These are phyloP conservation scores for Quercus cerris DNA, from an alignment of 306 rosid genomes.

Conservation along the genomic window DNA sequence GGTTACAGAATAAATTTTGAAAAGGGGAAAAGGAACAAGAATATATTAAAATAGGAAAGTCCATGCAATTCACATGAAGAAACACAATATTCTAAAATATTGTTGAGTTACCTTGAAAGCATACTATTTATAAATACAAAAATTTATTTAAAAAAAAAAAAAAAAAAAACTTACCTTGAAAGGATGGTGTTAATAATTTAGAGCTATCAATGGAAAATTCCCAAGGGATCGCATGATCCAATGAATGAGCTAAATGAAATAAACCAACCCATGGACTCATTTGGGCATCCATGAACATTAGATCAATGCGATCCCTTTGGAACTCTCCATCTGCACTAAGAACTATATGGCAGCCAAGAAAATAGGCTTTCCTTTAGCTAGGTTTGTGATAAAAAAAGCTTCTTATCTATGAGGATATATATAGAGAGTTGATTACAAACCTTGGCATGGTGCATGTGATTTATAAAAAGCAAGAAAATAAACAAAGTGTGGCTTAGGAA, in stretches of 20 bases:
- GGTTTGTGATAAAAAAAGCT: neutral
- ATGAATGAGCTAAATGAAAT: neutral
- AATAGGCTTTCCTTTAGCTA: neutral
- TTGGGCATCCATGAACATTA: conserved; percentile 8
- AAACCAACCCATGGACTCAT: neutral
- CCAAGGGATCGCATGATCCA: conserved; percentile 81
- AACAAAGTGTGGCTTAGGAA: neutral
- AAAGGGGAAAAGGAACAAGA: too few relatives aligned
- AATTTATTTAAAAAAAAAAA: too few relatives aligned
- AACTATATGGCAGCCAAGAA: neutral
- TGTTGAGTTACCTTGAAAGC: too few relatives aligned
- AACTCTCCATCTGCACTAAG: conserved; percentile 65
- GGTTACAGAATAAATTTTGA: too few relatives aligned
- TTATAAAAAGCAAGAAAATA: conserved; percentile 22
- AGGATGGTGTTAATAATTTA: neutral
- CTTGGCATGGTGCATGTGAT: conserved; percentile 24
- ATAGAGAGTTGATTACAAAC: conserved; percentile 18
- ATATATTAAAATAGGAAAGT: too few relatives aligned
- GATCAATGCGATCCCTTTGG: conserved; percentile 99
- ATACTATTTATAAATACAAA: neutral
- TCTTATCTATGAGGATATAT: neutral
- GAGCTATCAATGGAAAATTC: conserved; percentile 52
- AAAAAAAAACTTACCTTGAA: neutral
- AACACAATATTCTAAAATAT: too few relatives aligned
- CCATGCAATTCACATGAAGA: too few relatives aligned